Base-by-base conservation (phyloP, 805 yeast species). In the Metschnikowia orientalis region DNA sequence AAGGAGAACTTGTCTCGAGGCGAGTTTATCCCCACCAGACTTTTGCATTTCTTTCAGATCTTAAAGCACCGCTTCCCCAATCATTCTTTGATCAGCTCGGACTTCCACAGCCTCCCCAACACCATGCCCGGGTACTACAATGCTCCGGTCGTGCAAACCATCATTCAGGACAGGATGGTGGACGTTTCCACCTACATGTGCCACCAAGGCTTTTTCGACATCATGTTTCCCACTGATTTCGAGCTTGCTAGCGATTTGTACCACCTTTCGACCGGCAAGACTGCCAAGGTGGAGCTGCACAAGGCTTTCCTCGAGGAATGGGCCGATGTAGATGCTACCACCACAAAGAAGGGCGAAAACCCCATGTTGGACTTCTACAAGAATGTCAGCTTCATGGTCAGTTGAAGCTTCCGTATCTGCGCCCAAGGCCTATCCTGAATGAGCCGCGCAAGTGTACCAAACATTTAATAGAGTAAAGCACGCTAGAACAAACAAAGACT, bases 161-260 rank as follows among this genome's bases (percentile, higher is more conserved):
- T 82, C 49, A 61, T 81, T 38, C 67, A 77, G 32, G 77, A 79
- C 42, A 64, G 68, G 36, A 81, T 82, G 79, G 71, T 84, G 4
- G 78, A 83, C 13, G 74, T 80, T 0, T 69, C 77, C 23, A 77
- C 89, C 0, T 85, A 78, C 54, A 79, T 86, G 89, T 81, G 75
- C n/a, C 71, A 80, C 23, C 95, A 84, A 52, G 95, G 95, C 0
- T 81, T 71, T 50, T 86, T 84, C 53, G 95, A 86, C 55, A 85
- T 86, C 31, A 77, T 84, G 81, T 86, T 86, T 50, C 85, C 94
- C 7, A 86, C 95, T 0, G 82, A 86, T 49, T 87, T 86, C 54
- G 58, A 61, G 6, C 61, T 77, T 6, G 75, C 78, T 4, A 66
- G 73, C 24, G 81, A 78, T 30, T 40, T 85, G 38, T 87, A 86